Evolutionary conservation across 2,329 filamentous ascomycete species (phyloP).

Genomic region (Talaromyces sp.): DNA sequence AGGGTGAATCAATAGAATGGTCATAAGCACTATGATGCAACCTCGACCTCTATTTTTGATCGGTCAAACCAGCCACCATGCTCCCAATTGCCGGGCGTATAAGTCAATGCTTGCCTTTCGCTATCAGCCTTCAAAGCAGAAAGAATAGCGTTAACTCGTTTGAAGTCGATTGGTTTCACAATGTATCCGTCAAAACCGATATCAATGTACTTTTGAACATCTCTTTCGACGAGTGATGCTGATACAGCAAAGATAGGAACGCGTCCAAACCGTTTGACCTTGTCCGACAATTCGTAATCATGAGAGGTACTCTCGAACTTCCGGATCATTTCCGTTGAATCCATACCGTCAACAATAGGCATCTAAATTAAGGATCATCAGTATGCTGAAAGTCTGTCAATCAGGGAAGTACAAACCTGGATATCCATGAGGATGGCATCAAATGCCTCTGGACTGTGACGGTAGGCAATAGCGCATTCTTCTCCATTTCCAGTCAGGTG

Average conservation of each 20-base stretch:
- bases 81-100: conserved; percentile 73
- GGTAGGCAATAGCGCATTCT: conserved; percentile 71
- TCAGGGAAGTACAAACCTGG: conserved; percentile 58
- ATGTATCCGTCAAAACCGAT: conserved; percentile 90
- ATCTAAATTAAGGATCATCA: conserved; percentile 55
- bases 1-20: neutral
- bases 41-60: neutral
- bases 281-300: conserved; percentile 53
- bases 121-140: conserved; percentile 63
- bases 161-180: conserved; percentile 81
- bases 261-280: conserved; percentile 60
- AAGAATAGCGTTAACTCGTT: conserved; percentile 66
- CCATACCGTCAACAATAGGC: conserved; percentile 84
- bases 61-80: conserved; percentile 75
- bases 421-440: conserved; percentile 90
- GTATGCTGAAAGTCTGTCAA: neutral
- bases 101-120: conserved; percentile 61
- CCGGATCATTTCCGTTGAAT: conserved; percentile 79
- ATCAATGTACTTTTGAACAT: conserved; percentile 66
- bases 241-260: conserved; percentile 85
- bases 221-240: conserved; percentile 70
- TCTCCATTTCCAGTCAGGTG: conserved; percentile 76
- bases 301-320: conserved; percentile 61
- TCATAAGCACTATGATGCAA: neutral
- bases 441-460: conserved; percentile 60